Percentiles rank a stretch among this genome's conserved stretches.
Conservation (phyloP, 2,329 filamentous ascomycete genomes). For the Pseudogymnoascus sp. region DNA sequence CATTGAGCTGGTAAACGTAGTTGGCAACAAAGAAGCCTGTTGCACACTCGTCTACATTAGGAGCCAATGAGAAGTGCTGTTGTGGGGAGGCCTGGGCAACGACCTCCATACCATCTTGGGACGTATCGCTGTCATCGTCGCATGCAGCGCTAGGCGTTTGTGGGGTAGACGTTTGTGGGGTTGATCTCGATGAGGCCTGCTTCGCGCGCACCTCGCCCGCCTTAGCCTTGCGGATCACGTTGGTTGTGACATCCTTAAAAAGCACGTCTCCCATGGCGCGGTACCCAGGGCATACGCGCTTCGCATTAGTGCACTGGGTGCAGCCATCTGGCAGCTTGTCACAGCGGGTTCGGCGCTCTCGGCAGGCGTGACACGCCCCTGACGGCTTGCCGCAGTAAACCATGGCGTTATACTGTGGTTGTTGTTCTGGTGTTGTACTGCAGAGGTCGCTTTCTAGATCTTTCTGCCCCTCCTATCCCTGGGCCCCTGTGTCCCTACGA, state of each 20-base stretch:
- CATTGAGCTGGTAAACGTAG: conserved; percentile 15
- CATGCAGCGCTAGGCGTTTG: not conserved
- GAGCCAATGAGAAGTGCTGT: not conserved
- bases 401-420: conserved; percentile 30
- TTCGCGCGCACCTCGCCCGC: conserved; percentile 25
- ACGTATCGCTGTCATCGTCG: not conserved
- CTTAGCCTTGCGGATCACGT: conserved; percentile 44
- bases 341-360: conserved; percentile 49
- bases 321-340: conserved; percentile 45
- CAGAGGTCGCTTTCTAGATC: not conserved
- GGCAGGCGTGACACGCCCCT: conserved; percentile 47
- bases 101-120: not conserved
- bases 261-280: conserved; percentile 48
- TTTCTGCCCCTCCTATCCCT: not conserved
- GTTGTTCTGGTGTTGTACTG: not conserved
- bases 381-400: conserved; percentile 52
- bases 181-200: not conserved
- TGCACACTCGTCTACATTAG: conserved; percentile 22
- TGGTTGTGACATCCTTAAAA: conserved; percentile 49
- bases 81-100: conserved; percentile 30
- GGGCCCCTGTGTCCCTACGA: not conserved
- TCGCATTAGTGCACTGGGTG: conserved; percentile 46
- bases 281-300: conserved; percentile 46
- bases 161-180: not conserved
- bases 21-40: conserved; percentile 22